Base-by-base conservation (phyloP, 2,329 filamentous ascomycete genomes). In the Fusarium sp. region DNA sequence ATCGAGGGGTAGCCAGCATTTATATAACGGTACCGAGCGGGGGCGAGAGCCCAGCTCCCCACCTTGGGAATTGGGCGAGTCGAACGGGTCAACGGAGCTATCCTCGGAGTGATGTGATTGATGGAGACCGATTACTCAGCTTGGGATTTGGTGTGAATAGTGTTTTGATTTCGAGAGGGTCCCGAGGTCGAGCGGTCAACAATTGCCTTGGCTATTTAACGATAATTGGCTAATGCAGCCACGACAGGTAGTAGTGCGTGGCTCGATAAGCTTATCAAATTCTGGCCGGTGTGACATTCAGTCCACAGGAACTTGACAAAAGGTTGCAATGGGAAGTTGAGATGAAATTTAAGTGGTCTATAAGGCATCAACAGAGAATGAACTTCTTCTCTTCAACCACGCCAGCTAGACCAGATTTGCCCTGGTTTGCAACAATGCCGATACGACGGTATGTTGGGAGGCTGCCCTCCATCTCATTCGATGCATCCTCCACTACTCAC, bases 21-120 rank as follows among this genome's bases (percentile, higher is more conserved):
- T 41, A 45, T 64, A 69, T 10, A 36, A 39, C 22, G 13, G 35
- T 53, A 50, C 22, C 29, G 45, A 58, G 50, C 22, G 50, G 65
- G 64, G 65, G 57, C 31, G 45, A 47, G 8, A 52, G 33, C 17
- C 15, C 27, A 68, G 49, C 55, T 65, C 63, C 65, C 64, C 65
- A 68, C 65, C 63, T 31, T 63, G 39, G 49, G 27, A 29, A 31
- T 39, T 53, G 22, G n/a, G 38, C 3, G 53, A 68, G 44, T 31
- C 41, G 29, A 36, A 54, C 65, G 65, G 65, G 44, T 64, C 39
- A 68, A 69, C 33, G 65, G 65, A 69, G 54, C 62, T 50, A 61
- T 41, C 9, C 35, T 49, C 27, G 22, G 42, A 31, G 44, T 35
- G 35, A 33, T 41, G 35, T 68, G 45, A 64, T 68, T 41, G 50